A percentile compares a stretch with the other conserved stretches of the same genome.
phyloP scores from a whole-genome alignment of 2,329 filamentous ascomycete genomes.

The Fusarium torulosum region DNA sequence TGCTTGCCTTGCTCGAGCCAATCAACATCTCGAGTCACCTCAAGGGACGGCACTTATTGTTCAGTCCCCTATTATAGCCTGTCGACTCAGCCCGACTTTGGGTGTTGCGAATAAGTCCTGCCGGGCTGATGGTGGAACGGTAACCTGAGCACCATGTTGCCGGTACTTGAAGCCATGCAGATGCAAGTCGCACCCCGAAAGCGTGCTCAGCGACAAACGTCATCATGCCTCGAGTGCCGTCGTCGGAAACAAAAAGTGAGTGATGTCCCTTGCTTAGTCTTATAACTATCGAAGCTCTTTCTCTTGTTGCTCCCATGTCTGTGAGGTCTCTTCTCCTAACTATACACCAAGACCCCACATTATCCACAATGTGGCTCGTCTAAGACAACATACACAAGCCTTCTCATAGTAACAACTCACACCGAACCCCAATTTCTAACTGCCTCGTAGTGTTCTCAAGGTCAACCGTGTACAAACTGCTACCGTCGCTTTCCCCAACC shows the following conservation, averaged over 20 bases:
- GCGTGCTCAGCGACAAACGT: constrained; percentile 50
- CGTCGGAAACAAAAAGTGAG: constrained; percentile 65
- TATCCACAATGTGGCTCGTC: not conserved
- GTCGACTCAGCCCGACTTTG: constrained; percentile 1
- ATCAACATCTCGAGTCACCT: constrained; percentile 8
- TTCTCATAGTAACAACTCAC: not conserved
- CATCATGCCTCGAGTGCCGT: constrained; percentile 65
- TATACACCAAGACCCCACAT: not conserved
- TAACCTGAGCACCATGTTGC: constrained; percentile 28
- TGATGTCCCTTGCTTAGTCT: not conserved
- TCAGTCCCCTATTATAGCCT: constrained; percentile 4
- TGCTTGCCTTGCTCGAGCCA: constrained; percentile 8
- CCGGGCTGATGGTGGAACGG: constrained; percentile 26
- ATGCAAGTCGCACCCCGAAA: constrained; percentile 39
- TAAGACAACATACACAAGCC: not conserved
- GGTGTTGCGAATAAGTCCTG: constrained; percentile 9
- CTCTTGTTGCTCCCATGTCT: not conserved
- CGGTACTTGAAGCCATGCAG: constrained; percentile 35
- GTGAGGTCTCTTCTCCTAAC: not conserved
- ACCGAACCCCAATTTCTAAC: constrained; percentile 13
- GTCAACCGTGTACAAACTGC: constrained; percentile 67
- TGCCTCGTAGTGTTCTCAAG: constrained; percentile 63
- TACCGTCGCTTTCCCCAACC: constrained; percentile 65
- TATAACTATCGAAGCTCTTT: not conserved
- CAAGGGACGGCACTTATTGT: constrained; percentile 4